These are phyloP conservation scores for Thermothielavioides terrestris DNA, from an alignment of 495 filamentous ascomycete species.

Conservation along the genomic window DNA sequence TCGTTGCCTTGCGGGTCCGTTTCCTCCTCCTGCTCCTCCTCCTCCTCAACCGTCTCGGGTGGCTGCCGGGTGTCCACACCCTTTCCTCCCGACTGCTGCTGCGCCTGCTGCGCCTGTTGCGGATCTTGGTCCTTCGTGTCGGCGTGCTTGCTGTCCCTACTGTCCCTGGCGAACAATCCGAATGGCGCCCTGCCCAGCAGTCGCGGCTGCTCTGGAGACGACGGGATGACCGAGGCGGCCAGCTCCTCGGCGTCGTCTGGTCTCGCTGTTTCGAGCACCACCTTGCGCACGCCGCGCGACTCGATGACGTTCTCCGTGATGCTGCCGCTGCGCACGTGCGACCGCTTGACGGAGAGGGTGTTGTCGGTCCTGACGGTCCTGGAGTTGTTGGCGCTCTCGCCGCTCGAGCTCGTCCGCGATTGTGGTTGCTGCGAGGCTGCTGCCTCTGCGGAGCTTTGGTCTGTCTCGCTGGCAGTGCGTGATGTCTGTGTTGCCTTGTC, in stretches of 20 bases:
- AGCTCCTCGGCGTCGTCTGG: constrained; percentile 30
- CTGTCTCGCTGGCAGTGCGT: constrained; percentile 2
- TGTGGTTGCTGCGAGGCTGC: not conserved
- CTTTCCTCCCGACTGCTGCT: not conserved
- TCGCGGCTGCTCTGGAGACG: constrained; percentile 13
- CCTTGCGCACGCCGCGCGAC: constrained; percentile 72
- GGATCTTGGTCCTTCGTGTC: not conserved
- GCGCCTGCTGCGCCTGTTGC: not conserved
- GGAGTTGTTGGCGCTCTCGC: constrained; percentile 13
- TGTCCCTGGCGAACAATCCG: constrained; percentile 7
- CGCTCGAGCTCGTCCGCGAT: constrained; percentile 11
- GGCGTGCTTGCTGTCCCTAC: not conserved
- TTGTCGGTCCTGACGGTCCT: constrained; percentile 7
- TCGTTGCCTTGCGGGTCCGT: too few relatives aligned
- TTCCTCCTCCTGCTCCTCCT: constrained; percentile 17
- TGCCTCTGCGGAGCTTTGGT: not conserved
- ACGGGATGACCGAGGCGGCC: constrained; percentile 14
- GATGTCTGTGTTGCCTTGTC: constrained; percentile 23
- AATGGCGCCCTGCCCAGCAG: constrained; percentile 8
- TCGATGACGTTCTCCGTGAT: constrained; percentile 86
- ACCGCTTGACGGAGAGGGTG: constrained; percentile 32
- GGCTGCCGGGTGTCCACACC: not conserved
- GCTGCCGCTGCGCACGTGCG: constrained; percentile 66
- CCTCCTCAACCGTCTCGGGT: not conserved
- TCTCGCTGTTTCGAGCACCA: constrained; percentile 67